A percentile compares a stretch with the other conserved stretches of the same genome.
phyloP scores from a whole-genome alignment of 768 basidiomycete genomes.

The Boletus subcaerulescens region DNA sequence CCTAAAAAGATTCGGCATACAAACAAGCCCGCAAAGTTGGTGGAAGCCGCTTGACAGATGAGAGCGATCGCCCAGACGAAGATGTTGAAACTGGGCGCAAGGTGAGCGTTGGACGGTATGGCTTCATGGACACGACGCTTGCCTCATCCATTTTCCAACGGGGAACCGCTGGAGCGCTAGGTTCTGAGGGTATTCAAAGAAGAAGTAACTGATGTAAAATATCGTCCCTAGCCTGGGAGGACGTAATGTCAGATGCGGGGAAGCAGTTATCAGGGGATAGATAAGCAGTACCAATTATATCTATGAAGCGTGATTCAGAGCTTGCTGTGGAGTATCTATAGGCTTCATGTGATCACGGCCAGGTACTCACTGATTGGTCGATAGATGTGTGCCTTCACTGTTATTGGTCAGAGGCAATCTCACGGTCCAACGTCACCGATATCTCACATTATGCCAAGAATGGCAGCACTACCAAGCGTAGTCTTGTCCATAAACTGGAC shows the following conservation, averaged over 20 bases:
- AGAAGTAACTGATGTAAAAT: constrained; percentile 68
- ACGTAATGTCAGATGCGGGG: neutral
- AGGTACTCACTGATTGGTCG: constrained; percentile 56
- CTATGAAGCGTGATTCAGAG: constrained; percentile 29
- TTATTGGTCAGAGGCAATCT: neutral
- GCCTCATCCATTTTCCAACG: constrained; percentile 83
- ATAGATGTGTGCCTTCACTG: constrained; percentile 59
- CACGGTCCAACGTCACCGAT: neutral
- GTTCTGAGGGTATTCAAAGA: constrained; percentile 75
- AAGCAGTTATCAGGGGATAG: neutral
- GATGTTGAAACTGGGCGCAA: constrained; percentile 54
- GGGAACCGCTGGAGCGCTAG: constrained; percentile 69
- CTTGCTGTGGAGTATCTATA: neutral
- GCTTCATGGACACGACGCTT: constrained; percentile 5
- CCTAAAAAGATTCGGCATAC: constrained; percentile 64
- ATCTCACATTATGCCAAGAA: constrained; percentile 64
- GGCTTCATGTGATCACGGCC: neutral
- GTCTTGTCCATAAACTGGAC: constrained; percentile 82
- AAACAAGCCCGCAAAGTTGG: constrained; percentile 62
- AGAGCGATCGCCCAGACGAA: constrained; percentile 63
- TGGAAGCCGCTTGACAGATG: constrained; percentile 66
- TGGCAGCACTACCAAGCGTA: constrained; percentile 63
- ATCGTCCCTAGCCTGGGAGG: constrained; percentile 65
- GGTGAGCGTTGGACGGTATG: neutral
- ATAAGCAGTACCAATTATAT: constrained; percentile 56